Evolutionary conservation across 2,329 filamentous ascomycete species (phyloP).

Genomic region (Hymenoscyphus linearis): DNA sequence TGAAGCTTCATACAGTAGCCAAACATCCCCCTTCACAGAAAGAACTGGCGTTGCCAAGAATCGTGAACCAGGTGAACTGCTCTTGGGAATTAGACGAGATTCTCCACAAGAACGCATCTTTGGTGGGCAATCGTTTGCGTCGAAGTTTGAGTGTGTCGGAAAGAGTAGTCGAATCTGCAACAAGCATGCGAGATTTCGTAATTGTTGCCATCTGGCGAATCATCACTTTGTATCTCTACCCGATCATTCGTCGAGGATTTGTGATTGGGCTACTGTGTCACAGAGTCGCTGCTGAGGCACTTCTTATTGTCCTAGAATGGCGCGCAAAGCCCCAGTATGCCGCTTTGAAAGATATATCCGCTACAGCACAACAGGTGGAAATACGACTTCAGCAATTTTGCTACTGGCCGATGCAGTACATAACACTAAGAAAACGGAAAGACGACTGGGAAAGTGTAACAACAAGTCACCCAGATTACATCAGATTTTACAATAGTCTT

Average conservation of each 20-base stretch:
- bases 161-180: slow-evolving; percentile 87
- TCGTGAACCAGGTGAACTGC: slow-evolving; percentile 94
- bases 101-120: slow-evolving; percentile 82
- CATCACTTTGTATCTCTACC: slow-evolving; percentile 71
- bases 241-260: slow-evolving; percentile 66
- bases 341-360: slow-evolving; percentile 90
- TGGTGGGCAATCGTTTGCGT: slow-evolving; percentile 75
- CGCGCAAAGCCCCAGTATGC: slow-evolving; percentile 70
- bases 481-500: slow-evolving; percentile 96
- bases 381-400: slow-evolving; percentile 97
- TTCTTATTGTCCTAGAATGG: slow-evolving; percentile 80
- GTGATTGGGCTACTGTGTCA: slow-evolving; percentile 75
- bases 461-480: slow-evolving; percentile 93
- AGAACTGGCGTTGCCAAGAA: slow-evolving; percentile 72
- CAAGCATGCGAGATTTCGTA: slow-evolving; percentile 73
- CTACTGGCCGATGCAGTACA: slow-evolving; percentile 97
- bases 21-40: slow-evolving; percentile 73
- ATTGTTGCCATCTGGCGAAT: slow-evolving; percentile 64
- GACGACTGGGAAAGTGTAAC: slow-evolving; percentile 94
- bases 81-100: slow-evolving; percentile 82
- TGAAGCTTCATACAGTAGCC: slow-evolving; percentile 81
- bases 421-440: slow-evolving; percentile 82
- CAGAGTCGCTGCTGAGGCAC: slow-evolving; percentile 71
- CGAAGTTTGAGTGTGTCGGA: slow-evolving; percentile 89
- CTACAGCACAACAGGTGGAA: slow-evolving; percentile 94